A percentile compares a stretch with the other conserved stretches of the same genome.
Evolutionary conservation across 768 basidiomycete species (phyloP).

Genomic region (Psilocybe azurescens): DNA sequence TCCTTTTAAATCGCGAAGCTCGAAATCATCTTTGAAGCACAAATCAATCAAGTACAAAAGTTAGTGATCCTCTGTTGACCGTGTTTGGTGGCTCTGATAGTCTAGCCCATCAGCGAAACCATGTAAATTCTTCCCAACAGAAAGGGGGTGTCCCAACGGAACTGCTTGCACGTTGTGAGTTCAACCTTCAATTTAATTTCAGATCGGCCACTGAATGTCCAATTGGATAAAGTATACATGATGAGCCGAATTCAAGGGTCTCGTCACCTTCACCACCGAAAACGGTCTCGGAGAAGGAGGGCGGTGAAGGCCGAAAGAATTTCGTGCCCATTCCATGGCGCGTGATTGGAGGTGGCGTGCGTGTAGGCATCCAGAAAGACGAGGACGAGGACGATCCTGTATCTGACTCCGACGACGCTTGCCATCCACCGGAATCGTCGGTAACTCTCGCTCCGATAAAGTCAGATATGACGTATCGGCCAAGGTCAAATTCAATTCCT

Average conservation of each 20-base stretch:
- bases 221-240: slow-evolving; percentile 49
- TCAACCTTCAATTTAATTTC: neutral
- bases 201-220: neutral
- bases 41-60: slow-evolving; percentile 49
- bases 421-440: slow-evolving; percentile 7
- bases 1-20: slow-evolving; percentile 22
- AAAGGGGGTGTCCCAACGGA: slow-evolving; percentile 56
- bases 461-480: slow-evolving; percentile 23
- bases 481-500: slow-evolving; percentile 39
- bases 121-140: slow-evolving; percentile 58
- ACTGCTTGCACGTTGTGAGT: slow-evolving; percentile 65
- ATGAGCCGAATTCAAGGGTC: slow-evolving; percentile 28
- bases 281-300: slow-evolving; percentile 14
- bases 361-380: slow-evolving; percentile 49
- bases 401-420: neutral
- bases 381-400: slow-evolving; percentile 12
- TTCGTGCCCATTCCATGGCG: slow-evolving; percentile 76
- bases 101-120: slow-evolving; percentile 52
- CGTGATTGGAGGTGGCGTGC: slow-evolving; percentile 81
- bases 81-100: slow-evolving; percentile 1
- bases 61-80: slow-evolving; percentile 25
- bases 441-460: slow-evolving; percentile 21
- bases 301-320: slow-evolving; percentile 37
- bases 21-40: slow-evolving; percentile 34
- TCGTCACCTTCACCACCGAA: slow-evolving; percentile 16